phyloP scores from a whole-genome alignment of 2,329 filamentous ascomycete species.

The Xylariaceae sp. region DNA sequence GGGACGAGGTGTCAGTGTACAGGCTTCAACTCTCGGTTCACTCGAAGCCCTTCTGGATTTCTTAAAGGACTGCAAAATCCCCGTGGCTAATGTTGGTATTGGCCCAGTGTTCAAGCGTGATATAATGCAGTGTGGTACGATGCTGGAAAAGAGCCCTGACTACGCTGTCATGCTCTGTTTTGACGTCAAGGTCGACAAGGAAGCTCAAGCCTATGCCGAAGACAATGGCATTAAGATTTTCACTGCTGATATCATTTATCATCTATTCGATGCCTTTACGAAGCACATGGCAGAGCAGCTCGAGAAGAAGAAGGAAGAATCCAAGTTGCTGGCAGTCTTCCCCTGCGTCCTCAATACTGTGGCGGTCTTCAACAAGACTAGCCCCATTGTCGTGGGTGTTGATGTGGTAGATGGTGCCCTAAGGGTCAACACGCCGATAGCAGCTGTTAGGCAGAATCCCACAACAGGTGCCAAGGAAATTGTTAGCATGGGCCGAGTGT shows the following conservation, averaged over 20 bases:
- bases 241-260: conserved; percentile 98
- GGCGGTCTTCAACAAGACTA: conserved; percentile 97
- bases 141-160: conserved; percentile 95
- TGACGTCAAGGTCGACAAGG: conserved; percentile 99
- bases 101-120: conserved; percentile 98
- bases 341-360: conserved; percentile 90
- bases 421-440: conserved; percentile 86
- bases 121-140: conserved; percentile 92
- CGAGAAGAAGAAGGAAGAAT: conserved; percentile 94
- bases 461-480: conserved; percentile 84
- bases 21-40: conserved; percentile 96
- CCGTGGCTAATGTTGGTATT: conserved; percentile 95
- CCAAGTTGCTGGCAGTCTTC: conserved; percentile 95
- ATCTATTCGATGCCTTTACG: conserved; percentile 95
- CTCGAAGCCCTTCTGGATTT: conserved; percentile 96
- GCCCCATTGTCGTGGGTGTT: conserved; percentile 92
- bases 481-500: conserved; percentile 89
- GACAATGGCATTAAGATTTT: conserved; percentile 97
- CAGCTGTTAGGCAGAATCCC: conserved; percentile 82
- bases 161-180: conserved; percentile 99
- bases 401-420: conserved; percentile 93
- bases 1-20: conserved; percentile 93
- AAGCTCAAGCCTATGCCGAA: conserved; percentile 88
- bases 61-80: conserved; percentile 94
- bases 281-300: conserved; percentile 88